phyloP scores from a whole-genome alignment of 208 protist genomes.

The Herpetomonas muscarum region DNA sequence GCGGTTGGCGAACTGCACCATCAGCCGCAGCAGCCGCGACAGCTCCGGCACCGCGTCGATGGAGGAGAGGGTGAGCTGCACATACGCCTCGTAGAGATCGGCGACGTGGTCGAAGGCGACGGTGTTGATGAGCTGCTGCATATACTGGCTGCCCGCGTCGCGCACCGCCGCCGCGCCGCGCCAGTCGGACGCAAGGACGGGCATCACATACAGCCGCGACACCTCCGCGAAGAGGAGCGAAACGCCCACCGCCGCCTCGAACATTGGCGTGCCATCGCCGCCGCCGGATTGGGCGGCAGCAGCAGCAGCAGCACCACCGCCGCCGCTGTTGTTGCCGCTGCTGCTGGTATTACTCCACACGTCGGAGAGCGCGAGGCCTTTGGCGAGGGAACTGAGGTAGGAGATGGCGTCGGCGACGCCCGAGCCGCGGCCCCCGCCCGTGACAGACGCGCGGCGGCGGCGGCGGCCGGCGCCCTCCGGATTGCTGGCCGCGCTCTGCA shows the following conservation, averaged over 20 bases:
- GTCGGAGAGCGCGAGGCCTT: not conserved
- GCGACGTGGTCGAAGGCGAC: slow-evolving; percentile 48
- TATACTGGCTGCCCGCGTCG: slow-evolving; percentile 48
- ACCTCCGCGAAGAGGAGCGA: slow-evolving; percentile 36
- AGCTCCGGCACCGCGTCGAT: slow-evolving; percentile 64
- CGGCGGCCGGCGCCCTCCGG: no score
- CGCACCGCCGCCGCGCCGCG: slow-evolving; percentile 33
- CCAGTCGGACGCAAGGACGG: slow-evolving; percentile 27
- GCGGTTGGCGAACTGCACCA: slow-evolving; percentile 62
- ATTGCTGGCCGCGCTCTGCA: not conserved
- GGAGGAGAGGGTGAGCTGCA: slow-evolving; percentile 35
- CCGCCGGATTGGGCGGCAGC: no score
- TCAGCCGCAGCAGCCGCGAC: slow-evolving; percentile 53
- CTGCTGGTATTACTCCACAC: not conserved
- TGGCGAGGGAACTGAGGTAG: slow-evolving; percentile 6
- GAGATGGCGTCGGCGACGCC: slow-evolving; percentile 7
- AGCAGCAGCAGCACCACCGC: no score
- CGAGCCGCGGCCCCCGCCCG: not conserved
- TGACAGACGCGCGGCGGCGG: not conserved
- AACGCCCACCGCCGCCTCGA: slow-evolving; percentile 2
- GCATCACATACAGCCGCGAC: slow-evolving; percentile 25
- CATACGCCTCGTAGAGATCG: slow-evolving; percentile 37
- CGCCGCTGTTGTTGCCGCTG: slow-evolving; percentile 4
- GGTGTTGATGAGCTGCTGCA: slow-evolving; percentile 61
- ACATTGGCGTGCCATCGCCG: not conserved